Percentiles rank a stretch among this genome's conserved stretches.
Evolutionary conservation across 192 early-diverging fungal genomes (phyloP).

Genomic region (Backusella tarrabulga): DNA sequence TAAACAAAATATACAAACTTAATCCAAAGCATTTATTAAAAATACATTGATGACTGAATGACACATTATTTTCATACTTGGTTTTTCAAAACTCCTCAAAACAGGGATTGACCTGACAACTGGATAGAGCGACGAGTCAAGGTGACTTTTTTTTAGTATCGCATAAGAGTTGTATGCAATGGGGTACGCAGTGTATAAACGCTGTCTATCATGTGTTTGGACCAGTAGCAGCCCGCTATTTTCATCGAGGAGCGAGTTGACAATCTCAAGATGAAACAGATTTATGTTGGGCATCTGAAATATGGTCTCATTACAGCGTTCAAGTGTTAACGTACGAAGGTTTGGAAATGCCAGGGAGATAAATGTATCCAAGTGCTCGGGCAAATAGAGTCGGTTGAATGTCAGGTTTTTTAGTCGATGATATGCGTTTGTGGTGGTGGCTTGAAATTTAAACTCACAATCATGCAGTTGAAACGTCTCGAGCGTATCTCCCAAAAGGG

Average conservation of each 20-base stretch:
- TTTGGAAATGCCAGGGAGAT: not conserved
- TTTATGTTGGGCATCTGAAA: not conserved
- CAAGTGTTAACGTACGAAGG: not conserved
- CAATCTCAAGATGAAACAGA: not conserved
- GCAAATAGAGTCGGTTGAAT: not conserved
- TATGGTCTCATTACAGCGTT: not conserved
- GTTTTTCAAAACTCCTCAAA: not conserved
- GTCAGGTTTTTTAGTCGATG: not conserved
- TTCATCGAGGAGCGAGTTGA: not conserved
- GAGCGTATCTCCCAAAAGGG: not conserved
- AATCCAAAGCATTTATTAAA: not conserved
- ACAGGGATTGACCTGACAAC: not conserved
- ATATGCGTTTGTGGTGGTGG: not conserved
- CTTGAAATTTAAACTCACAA: not conserved
- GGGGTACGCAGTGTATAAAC: not conserved
- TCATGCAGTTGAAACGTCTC: not conserved
- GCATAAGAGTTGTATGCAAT: not conserved
- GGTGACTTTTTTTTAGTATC: not conserved
- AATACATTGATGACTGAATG: not conserved
- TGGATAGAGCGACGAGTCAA: not conserved
- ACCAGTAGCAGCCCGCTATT: not conserved
- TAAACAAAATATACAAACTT: no score
- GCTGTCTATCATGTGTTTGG: not conserved
- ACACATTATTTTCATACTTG: not conserved
- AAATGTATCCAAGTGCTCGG: not conserved